These are phyloP conservation scores for Claviceps purpurea DNA, from an alignment of 2,329 filamentous ascomycete genomes.

Conservation along the genomic window DNA sequence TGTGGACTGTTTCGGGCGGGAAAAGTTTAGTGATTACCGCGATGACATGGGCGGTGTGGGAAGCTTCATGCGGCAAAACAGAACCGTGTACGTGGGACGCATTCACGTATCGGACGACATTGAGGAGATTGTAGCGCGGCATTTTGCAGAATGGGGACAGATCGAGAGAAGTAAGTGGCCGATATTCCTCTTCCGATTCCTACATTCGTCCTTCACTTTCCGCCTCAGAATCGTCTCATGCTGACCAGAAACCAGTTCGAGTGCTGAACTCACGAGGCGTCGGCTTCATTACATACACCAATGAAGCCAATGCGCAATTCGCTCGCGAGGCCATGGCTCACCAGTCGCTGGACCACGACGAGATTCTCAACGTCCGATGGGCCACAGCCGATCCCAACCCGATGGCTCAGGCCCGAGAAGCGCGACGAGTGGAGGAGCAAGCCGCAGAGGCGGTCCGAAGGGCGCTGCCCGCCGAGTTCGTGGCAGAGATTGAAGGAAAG, in stretches of 20 bases:
- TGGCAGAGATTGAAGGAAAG: constrained; percentile 85
- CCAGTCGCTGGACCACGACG: constrained; percentile 79
- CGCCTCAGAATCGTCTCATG: background rate
- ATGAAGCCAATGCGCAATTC: constrained; percentile 81
- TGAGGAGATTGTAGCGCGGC: constrained; percentile 84
- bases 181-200: background rate
- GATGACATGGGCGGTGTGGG: constrained; percentile 98
- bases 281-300: constrained; percentile 87
- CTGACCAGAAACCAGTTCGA: constrained; percentile 33
- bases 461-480: constrained; percentile 77
- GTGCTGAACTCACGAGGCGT: constrained; percentile 84
- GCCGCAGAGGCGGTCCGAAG: constrained; percentile 85
- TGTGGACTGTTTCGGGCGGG: constrained; percentile 78
- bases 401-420: constrained; percentile 85
- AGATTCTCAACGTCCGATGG: constrained; percentile 93
- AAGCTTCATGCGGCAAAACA: constrained; percentile 83
- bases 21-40: constrained; percentile 85
- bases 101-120: constrained; percentile 97
- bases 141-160: constrained; percentile 95
- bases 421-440: constrained; percentile 80
- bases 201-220: background rate
- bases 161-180: constrained; percentile 53
- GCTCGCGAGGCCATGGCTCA: constrained; percentile 94
- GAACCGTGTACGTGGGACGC: constrained; percentile 83
- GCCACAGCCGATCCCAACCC: constrained; percentile 94